Conservation (phyloP, 192 early-diverging fungal genomes). For the Backusella westeae region DNA sequence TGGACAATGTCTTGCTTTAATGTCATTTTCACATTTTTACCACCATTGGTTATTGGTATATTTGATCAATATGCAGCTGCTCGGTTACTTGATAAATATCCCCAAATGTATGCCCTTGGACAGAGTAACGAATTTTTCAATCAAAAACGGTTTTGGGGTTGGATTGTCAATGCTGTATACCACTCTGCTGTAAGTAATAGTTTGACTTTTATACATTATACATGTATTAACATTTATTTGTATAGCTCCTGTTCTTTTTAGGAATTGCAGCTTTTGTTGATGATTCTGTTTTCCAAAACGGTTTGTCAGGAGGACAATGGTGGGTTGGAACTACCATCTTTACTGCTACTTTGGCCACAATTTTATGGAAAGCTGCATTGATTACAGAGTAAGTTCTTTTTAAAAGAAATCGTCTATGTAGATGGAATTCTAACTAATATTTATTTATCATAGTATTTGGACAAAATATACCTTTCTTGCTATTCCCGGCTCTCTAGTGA, state of each 20-base stretch:
- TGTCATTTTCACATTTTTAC: constrained; percentile 85
- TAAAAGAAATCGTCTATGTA: not conserved
- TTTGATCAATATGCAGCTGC: constrained; percentile 91
- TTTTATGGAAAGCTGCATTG: constrained; percentile 87
- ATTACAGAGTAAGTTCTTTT: constrained; percentile 63
- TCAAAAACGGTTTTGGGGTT: constrained; percentile 84
- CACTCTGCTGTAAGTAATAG: constrained; percentile 69
- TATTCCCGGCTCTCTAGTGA: constrained; percentile 82
- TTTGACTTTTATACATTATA: not conserved
- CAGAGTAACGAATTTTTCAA: constrained; percentile 62
- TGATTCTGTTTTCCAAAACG: constrained; percentile 66
- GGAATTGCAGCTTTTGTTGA: constrained; percentile 65
- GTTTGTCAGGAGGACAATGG: constrained; percentile 83
- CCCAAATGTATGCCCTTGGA: constrained; percentile 80
- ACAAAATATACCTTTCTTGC: constrained; percentile 91
- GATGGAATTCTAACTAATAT: not conserved
- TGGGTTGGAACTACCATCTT: constrained; percentile 88
- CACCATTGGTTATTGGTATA: constrained; percentile 88
- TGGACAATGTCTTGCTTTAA: constrained; percentile 93
- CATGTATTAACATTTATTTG: not conserved
- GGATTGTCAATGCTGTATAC: constrained; percentile 88
- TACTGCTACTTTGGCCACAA: constrained; percentile 84
- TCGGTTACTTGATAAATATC: constrained; percentile 87
- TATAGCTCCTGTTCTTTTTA: constrained; percentile 63
- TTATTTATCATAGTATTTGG: constrained; percentile 63